A percentile compares a stretch with the other conserved stretches of the same genome.
These are phyloP conservation scores for Mycena galopus DNA, from an alignment of 768 basidiomycete species.

Conservation along the genomic window DNA sequence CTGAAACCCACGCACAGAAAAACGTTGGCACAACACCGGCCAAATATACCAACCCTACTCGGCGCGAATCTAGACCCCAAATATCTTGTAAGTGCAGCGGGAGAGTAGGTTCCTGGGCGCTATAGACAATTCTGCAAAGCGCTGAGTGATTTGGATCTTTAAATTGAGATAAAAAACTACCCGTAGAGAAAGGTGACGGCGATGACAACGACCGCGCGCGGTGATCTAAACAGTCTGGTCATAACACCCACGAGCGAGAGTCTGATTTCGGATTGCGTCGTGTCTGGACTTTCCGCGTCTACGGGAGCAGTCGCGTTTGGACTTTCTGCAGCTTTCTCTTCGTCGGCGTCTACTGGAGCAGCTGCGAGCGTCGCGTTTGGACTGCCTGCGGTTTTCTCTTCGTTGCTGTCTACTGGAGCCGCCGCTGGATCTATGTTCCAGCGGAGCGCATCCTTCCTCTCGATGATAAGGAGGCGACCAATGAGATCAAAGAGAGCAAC, in stretches of 20 bases:
- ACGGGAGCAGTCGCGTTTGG: too few relatives aligned
- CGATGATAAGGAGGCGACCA: conserved; percentile 68
- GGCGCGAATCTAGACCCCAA: conserved; percentile 62
- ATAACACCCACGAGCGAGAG: conserved; percentile 60
- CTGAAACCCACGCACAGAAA: conserved; percentile 62
- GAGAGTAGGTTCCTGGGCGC: conserved; percentile 67
- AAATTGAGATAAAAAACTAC: conserved; percentile 47
- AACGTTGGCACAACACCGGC: conserved; percentile 74
- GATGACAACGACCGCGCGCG: conserved; percentile 63
- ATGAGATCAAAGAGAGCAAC: conserved; percentile 63
- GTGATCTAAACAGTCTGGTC: conserved; percentile 55
- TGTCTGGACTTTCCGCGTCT: too few relatives aligned
- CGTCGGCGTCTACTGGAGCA: too few relatives aligned
- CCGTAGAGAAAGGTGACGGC: conserved; percentile 65
- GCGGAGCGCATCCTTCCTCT: conserved; percentile 62
- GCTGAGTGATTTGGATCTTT: conserved; percentile 6
- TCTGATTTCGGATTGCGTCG: too few relatives aligned
- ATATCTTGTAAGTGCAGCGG: conserved; percentile 65
- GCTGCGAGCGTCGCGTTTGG: background rate
- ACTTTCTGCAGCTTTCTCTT: too few relatives aligned
- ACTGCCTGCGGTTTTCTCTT: conserved; percentile 13
- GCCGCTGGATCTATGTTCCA: conserved; percentile 61
- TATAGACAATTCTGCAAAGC: conserved; percentile 57
- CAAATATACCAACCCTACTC: conserved; percentile 77
- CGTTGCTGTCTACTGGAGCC: background rate